These are phyloP conservation scores for Kodamaea laetipori DNA, from an alignment of 805 yeast species.

Conservation along the genomic window DNA sequence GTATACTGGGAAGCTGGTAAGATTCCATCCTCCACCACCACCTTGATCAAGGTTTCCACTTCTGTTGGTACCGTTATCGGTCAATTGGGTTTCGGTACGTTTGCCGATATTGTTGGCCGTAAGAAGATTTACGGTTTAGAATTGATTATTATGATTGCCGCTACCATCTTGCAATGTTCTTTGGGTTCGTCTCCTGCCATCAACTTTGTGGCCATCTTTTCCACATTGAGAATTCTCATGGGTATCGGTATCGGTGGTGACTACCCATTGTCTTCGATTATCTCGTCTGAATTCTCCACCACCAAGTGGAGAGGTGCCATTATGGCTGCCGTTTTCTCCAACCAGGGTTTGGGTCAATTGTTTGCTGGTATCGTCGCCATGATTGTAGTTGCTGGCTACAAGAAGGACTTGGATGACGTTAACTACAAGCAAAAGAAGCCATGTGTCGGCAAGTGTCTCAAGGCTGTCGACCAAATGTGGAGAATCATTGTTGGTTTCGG, in stretches of 20 bases:
- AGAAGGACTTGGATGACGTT: constrained; percentile 54
- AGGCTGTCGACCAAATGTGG: constrained; percentile 93
- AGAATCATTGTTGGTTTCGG: constrained; percentile 88
- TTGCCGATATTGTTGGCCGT: constrained; percentile 84
- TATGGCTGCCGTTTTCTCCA: constrained; percentile 94
- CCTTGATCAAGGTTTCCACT: constrained; percentile 82
- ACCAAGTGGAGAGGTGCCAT: constrained; percentile 98
- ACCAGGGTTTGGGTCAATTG: constrained; percentile 96
- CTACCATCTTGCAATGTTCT: constrained; percentile 76
- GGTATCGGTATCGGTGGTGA: constrained; percentile 99
- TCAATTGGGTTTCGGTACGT: constrained; percentile 79
- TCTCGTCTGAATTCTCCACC: constrained; percentile 88
- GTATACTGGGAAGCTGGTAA: constrained; percentile 64
- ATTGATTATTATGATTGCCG: constrained; percentile 78
- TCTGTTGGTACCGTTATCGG: constrained; percentile 95
- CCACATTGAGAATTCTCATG: constrained; percentile 80
- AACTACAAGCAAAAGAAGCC: constrained; percentile 46
- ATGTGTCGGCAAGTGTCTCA: constrained; percentile 67
- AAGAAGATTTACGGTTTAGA: constrained; percentile 86
- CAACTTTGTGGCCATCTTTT: constrained; percentile 69
- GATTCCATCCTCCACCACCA: constrained; percentile 71
- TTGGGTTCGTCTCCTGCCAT: constrained; percentile 73
- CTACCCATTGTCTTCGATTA: constrained; percentile 91
- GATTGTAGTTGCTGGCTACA: constrained; percentile 75
- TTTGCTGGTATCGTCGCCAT: constrained; percentile 83